Conservation (phyloP, 306 rosid species). For the Vigna nakashimae region DNA sequence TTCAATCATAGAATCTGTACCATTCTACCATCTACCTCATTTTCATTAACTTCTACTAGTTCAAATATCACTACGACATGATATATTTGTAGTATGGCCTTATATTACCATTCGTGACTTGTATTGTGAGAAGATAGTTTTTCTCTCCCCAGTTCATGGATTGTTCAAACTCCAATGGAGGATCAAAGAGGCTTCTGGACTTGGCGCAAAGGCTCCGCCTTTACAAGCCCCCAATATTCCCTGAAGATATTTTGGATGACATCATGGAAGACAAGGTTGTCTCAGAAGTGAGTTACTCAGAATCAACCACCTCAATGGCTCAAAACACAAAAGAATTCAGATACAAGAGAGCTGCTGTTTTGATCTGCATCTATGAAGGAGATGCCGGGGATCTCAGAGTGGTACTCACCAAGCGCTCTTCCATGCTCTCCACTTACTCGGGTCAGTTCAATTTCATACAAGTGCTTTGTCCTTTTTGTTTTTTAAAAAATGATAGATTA, state of each 20-base stretch:
- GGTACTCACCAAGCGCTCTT: conserved; percentile 84
- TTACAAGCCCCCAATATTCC: conserved; percentile 69
- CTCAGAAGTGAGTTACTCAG: conserved; percentile 81
- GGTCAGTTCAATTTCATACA: conserved; percentile 54
- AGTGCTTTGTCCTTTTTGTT: conserved; percentile 27
- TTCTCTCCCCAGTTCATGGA: conserved; percentile 67
- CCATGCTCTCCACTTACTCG: conserved; percentile 77
- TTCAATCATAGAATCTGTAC: conserved; percentile 6
- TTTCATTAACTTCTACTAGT: conserved; percentile 18
- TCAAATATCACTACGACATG: background rate
- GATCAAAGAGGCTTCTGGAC: conserved; percentile 59
- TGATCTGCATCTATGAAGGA: conserved; percentile 91
- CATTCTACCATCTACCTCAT: background rate
- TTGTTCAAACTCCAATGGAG: conserved; percentile 45
- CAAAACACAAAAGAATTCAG: conserved; percentile 57
- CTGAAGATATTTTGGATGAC: conserved; percentile 68
- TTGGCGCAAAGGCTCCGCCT: conserved; percentile 85
- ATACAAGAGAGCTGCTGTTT: conserved; percentile 86
- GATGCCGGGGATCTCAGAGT: conserved; percentile 87
- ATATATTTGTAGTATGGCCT: background rate
- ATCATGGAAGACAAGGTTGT: conserved; percentile 77
- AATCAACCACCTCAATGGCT: conserved; percentile 69
- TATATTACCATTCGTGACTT: conserved; percentile 47
- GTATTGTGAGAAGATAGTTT: conserved; percentile 46
- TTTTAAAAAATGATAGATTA: too few species aligned